phyloP scores from a whole-genome alignment of 805 yeast species.

The Cyberlindnera xishuangbannaensis region DNA sequence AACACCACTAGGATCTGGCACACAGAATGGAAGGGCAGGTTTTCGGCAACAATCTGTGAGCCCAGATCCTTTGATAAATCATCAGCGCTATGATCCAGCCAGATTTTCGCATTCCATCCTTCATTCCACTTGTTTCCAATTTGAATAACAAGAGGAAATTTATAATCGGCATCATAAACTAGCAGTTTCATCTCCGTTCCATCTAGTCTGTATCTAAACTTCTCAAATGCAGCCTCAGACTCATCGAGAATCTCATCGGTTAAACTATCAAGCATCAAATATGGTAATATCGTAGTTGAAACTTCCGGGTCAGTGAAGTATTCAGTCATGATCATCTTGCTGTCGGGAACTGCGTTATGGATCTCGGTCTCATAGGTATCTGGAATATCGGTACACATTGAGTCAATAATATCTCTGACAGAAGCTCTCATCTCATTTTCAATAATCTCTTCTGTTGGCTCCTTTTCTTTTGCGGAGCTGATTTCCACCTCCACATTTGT shows the following conservation, averaged over 20 bases:
- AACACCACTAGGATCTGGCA: slow-evolving; percentile 2
- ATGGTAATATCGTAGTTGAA: slow-evolving; percentile 3
- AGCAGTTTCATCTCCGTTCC: slow-evolving; percentile 1
- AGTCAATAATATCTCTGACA: not conserved
- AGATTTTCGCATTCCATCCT: slow-evolving; percentile 2
- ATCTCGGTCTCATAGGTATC: slow-evolving; percentile 1
- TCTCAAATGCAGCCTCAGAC: not conserved
- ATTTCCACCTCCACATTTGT: no score
- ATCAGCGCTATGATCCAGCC: not conserved
- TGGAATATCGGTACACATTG: not conserved
- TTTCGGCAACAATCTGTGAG: not conserved
- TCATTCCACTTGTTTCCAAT: not conserved
- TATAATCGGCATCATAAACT: slow-evolving; percentile 1
- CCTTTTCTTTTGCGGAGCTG: no score
- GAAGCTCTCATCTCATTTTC: not conserved
- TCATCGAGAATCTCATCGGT: slow-evolving; percentile 4
- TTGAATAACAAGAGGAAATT: not conserved
- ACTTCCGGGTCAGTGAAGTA: slow-evolving; percentile 2
- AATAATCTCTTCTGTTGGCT: not conserved
- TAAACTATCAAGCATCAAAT: slow-evolving; percentile 2
- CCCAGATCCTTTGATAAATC: not conserved
- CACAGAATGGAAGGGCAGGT: not conserved
- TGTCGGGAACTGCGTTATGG: not conserved
- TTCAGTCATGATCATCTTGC: not conserved
- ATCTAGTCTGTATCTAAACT: slow-evolving; percentile 3